phyloP scores from a whole-genome alignment of 306 rosid genomes.

The Dicorynia guianensis region DNA sequence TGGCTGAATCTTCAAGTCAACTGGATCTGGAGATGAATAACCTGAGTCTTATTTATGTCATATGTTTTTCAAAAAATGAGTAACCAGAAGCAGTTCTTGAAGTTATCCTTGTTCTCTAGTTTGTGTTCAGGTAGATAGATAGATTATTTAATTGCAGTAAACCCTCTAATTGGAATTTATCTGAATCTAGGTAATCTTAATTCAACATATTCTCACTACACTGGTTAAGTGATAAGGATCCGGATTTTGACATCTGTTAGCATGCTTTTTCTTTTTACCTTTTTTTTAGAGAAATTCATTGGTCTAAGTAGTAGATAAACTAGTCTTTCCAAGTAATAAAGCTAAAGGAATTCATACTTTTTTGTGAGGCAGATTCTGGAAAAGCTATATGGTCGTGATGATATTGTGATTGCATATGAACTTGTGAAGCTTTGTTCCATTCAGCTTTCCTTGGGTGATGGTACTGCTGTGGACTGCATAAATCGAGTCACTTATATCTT shows the following conservation, averaged over 20 bases:
- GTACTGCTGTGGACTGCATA: constrained; percentile 52
- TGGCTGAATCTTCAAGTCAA: background rate
- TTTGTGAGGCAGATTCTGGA: constrained; percentile 70
- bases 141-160: too few relatives aligned
- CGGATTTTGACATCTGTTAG: background rate
- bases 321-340: constrained; percentile 2
- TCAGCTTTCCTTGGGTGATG: constrained; percentile 67
- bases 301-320: constrained; percentile 19
- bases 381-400: constrained; percentile 72
- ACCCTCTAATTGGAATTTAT: background rate
- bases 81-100: background rate
- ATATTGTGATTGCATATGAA: constrained; percentile 85
- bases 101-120: background rate
- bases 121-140: background rate
- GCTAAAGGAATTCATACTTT: constrained; percentile 26
- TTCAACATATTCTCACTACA: background rate
- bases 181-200: background rate
- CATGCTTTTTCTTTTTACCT: background rate
- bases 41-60: too few relatives aligned
- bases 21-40: constrained; percentile 9
- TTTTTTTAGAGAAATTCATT: background rate
- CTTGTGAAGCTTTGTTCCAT: constrained; percentile 84
- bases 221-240: too few relatives aligned
- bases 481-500: constrained; percentile 60
- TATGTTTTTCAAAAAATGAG: background rate